Percentiles rank a stretch among this genome's conserved stretches.
These are phyloP conservation scores for Suillus luteus DNA, from an alignment of 768 basidiomycete species.

Conservation along the genomic window DNA sequence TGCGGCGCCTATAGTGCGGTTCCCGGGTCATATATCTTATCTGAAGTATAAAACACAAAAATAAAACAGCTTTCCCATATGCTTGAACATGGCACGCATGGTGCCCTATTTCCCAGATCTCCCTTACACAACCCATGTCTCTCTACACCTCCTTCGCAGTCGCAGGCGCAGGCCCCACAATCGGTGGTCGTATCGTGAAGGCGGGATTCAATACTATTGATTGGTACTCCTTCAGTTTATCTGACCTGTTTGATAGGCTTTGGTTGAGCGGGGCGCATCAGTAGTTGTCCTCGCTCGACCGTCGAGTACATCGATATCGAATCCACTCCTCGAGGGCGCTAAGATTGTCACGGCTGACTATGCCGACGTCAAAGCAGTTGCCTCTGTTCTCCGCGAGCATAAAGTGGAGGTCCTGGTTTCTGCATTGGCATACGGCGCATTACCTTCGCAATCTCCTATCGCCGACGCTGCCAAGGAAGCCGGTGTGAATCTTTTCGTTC, in stretches of 20 bases:
- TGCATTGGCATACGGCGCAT: conserved; percentile 32
- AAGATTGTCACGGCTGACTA: conserved; percentile 33
- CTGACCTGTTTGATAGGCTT: conserved; percentile 19
- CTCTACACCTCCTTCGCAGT: conserved; percentile 38
- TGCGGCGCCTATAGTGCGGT: too few relatives aligned
- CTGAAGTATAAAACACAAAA: neutral
- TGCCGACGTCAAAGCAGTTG: conserved; percentile 25
- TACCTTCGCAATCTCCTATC: conserved; percentile 28
- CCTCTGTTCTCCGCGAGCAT: conserved; percentile 32
- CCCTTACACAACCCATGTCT: conserved; percentile 20
- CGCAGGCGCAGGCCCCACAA: conserved; percentile 37
- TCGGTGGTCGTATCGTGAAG: conserved; percentile 37
- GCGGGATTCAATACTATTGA: conserved; percentile 12
- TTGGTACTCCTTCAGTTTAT: neutral
- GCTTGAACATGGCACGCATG: neutral
- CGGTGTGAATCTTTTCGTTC: conserved; percentile 41
- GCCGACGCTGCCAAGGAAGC: conserved; percentile 40
- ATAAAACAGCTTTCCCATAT: neutral
- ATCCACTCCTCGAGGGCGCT: conserved; percentile 27
- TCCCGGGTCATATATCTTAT: too few relatives aligned
- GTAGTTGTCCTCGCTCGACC: conserved; percentile 29
- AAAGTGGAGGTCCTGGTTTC: conserved; percentile 38
- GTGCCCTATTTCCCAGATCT: neutral
- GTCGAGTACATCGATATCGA: conserved; percentile 23
- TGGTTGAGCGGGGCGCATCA: conserved; percentile 23